Evolutionary conservation across 202 grass and related monocot species (phyloP).

Genomic region (Eragrostis tef): DNA sequence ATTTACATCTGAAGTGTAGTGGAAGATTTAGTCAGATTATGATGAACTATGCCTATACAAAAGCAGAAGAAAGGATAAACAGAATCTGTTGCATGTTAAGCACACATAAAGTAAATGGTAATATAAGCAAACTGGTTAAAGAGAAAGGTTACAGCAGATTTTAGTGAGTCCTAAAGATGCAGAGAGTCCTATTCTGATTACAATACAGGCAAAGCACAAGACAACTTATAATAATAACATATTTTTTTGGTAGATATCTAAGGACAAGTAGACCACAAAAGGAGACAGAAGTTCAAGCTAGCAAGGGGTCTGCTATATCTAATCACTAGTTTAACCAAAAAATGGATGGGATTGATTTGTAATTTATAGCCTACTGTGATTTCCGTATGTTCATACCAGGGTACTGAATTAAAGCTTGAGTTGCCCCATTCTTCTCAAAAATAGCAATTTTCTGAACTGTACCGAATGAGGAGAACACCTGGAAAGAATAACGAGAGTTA

Average conservation of each 20-base stretch:
- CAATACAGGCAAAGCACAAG: slow-evolving; percentile 19
- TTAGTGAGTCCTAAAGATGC: slow-evolving; percentile 4
- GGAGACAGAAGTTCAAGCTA: neutral
- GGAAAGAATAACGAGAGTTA: slow-evolving; percentile 39
- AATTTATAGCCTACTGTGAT: slow-evolving; percentile 1
- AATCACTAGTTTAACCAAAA: slow-evolving; percentile 5
- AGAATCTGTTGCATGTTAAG: neutral
- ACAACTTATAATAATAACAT: neutral
- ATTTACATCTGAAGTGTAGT: slow-evolving; percentile 63
- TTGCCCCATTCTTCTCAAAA: slow-evolving; percentile 82
- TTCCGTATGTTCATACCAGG: slow-evolving; percentile 53
- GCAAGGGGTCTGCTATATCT: neutral
- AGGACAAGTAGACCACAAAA: neutral
- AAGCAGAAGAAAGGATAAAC: neutral
- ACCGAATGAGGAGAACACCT: slow-evolving; percentile 83
- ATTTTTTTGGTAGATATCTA: neutral
- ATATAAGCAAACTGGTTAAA: neutral
- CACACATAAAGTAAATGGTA: neutral
- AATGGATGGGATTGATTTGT: neutral
- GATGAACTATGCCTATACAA: neutral
- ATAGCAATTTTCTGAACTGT: slow-evolving; percentile 81
- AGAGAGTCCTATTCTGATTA: slow-evolving; percentile 9
- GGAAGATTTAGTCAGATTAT: slow-evolving; percentile 32
- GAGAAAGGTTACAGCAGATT: neutral
- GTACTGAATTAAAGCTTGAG: slow-evolving; percentile 83